Evolutionary conservation across 306 rosid genomes (phyloP).

Genomic region (Sicyos edulis): DNA sequence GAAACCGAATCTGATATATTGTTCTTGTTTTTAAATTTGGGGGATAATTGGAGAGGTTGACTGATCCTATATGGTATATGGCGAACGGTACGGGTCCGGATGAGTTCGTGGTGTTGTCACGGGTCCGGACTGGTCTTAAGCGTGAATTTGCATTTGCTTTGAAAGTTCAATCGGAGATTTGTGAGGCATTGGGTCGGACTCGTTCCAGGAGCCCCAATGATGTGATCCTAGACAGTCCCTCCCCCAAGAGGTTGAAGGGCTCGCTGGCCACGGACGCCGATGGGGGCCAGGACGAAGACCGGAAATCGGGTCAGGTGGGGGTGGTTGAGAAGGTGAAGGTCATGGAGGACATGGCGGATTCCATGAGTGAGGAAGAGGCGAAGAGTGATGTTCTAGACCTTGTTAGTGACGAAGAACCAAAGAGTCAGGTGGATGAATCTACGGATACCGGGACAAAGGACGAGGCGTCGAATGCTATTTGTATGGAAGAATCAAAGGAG

Average conservation of each 20-base stretch:
- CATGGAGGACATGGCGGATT: constrained; percentile 53
- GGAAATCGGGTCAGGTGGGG: constrained; percentile 5
- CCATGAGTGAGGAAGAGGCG: constrained; percentile 58
- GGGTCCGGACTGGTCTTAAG: constrained; percentile 52
- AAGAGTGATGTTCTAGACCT: constrained; percentile 32
- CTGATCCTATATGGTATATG: too few species aligned
- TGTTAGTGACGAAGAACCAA: constrained; percentile 18
- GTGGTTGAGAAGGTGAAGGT: constrained; percentile 9
- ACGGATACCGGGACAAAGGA: neutral
- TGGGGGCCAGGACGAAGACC: constrained; percentile 2
- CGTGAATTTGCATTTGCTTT: constrained; percentile 67
- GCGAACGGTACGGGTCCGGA: constrained; percentile 77
- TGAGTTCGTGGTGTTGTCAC: constrained; percentile 56
- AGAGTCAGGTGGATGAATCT: constrained; percentile 26
- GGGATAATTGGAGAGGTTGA: too few species aligned
- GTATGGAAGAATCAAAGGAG: constrained; percentile 32
- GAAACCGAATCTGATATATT: too few species aligned
- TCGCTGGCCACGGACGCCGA: neutral
- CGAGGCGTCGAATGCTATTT: constrained; percentile 13
- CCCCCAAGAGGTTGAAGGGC: constrained; percentile 31
- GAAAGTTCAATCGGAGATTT: constrained; percentile 49
- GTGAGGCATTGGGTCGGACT: constrained; percentile 48
- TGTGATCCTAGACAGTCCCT: constrained; percentile 17
- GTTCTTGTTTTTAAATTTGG: too few species aligned
- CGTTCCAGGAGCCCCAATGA: constrained; percentile 32